Base-by-base conservation (phyloP, 352 stramenopile genomes). In the Phytopythium oedochilum region DNA sequence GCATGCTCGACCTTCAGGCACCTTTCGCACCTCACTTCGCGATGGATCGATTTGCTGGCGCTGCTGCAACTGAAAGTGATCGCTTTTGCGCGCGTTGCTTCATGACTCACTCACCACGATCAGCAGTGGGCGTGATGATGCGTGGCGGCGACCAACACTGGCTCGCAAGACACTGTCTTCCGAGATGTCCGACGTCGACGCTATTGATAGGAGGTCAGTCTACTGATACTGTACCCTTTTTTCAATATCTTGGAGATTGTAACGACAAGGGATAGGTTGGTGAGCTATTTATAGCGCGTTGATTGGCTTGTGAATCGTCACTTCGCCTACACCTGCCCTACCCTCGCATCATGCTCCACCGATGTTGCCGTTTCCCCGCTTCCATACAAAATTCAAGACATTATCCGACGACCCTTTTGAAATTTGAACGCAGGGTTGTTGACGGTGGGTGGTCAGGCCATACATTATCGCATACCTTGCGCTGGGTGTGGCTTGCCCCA, bases 371-470 rank as follows among this genome's bases (percentile, higher is more conserved):
- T 47, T 44, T 45, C 44, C 38, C 25, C 55, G 25, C 18, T n/a
- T 46, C 15, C 42, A 71, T 77, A 72, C 45, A 70, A 60, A 53
- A 63, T 59, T 5, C 62, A 72, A 77, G 62, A 63, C n/a, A 48
- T 54, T 53, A 12, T 23, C 26, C 47, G 60, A 65, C 43, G 50
- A 60, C 52, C 53, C 59, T 73, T 70, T 56, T 39, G 63, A 74
- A 60, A 59, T 61, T 74, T 71, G 54, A 66, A 65, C 56, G 39
- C 53, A 40, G 49, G 54, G 59, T 57, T 56, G 42, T 42, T 15
- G 47, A 53, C 55, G 57, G 64, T 39, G 53, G 25, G 36, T 43
- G 25, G 18, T 8, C 42, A 43, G 31, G 25, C 32, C 46, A 64
- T 77, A 74, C 59, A 77, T 64, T 67, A 4, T 9, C 45, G 46